Evolutionary conservation across 495 filamentous ascomycete species (phyloP), one percentile per base, ranked within the genome.

Genomic region (Penicillium verhagenii): DNA sequence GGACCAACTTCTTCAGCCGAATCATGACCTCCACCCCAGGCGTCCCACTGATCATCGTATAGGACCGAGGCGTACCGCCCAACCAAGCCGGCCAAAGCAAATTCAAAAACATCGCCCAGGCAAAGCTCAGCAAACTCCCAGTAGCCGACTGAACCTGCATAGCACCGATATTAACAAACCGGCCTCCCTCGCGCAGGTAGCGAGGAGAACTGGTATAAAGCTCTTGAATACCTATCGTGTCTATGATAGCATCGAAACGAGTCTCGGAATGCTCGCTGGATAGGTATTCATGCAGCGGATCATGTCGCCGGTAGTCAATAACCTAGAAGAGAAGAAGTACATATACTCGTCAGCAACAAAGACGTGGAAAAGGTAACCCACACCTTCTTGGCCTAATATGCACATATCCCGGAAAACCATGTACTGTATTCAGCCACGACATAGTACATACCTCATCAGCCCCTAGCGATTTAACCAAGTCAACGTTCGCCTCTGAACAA

Each of bases 81-180:
- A 35, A 5, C 33, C 33, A 35, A n/a, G 33, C 14, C 1, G 33
- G 33, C 33, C 10, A 35, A 4, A 13, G 2, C 3, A 35, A 4
- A 16, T 35, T 35, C 26, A 49, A n/a, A 21, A 35, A 4, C 26
- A 10, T 35, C 3, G 28, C 28, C 46, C 46, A 49, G 13, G 20
- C 19, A 14, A 33, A 49, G 1, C 20, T 18, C 0, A 23, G 14
- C 16, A 49, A 10, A 13, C 46, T 21, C 1, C 16, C 16, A 29
- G 13, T 13, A 8, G 19, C 28, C 3, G 46, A 35, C 14, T 49
- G 46, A 16, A 35, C 18, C 11, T 35, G 26, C 46, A 49, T 49
- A 20, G 46, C 46, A 9, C 46, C 46, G 16, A 49, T 49, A 24
- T 49, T 49, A 28, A 49, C 18, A 21, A 49, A 49, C 14, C 46